Evolutionary conservation across 2,329 filamentous ascomycete genomes (phyloP), one percentile per base, ranked within the genome.

Genomic region (Colletotrichum sp.): DNA sequence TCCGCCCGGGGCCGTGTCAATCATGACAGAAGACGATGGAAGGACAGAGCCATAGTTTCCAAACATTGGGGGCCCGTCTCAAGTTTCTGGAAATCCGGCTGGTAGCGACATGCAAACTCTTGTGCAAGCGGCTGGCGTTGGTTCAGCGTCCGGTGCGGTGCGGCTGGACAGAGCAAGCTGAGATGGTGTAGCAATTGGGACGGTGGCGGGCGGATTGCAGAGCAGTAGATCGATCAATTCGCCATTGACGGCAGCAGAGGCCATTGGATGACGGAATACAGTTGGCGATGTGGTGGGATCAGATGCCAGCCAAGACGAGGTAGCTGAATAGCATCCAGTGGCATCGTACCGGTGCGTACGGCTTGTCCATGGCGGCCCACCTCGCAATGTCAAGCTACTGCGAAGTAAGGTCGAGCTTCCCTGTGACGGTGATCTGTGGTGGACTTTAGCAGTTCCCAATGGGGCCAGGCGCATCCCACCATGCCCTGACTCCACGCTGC

Each of bases 391-490:
- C 71, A 57, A 71, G 60, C 66, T 52, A 52, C 44, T 52, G 44
- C 44, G 44, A 52, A 52, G 44, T 67, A 63, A 75, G 18, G 75
- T 44, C 30, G 74, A 75, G 66, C 49, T 62, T 67, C 72, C 49
- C 71, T 76, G 66, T 67, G 66, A 62, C 15, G 71, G 62, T 71
- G 66, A 75, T 76, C 71, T 57, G 66, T 62, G 49, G 71, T 75
- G 71, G 71, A 44, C 55, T 71, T 63, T 63, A 66, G 65, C n/a
- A 71, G 66, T 71, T 76, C 75, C 71, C 26, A 75, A 76, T 75
- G 71, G 62, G 67, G 75, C 55, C 71, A 75, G 72, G 44, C 75
- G 71, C 75, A 75, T 68, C 59, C 28, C 59, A 59, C 71, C 60
- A 64, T 63, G 66, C 52, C 49, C 60, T 63, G 30, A 63, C 66